Evolutionary conservation across 257 asterid genomes (phyloP).

Genomic region (Fraxinus quadrangulata): DNA sequence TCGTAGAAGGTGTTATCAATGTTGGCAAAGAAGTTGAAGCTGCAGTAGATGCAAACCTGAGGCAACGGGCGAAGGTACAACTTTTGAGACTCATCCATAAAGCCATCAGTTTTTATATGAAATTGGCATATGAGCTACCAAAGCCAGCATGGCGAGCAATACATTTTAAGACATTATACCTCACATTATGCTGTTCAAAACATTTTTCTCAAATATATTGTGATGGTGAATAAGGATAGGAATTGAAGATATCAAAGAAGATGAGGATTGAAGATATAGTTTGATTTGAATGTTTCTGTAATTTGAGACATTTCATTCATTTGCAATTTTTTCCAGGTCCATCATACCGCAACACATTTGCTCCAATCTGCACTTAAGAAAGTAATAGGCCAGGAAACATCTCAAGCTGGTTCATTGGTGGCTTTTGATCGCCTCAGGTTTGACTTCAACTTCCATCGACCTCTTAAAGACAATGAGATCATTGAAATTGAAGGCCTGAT

Average conservation of each 20-base stretch:
- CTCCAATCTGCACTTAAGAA: conserved; percentile 92
- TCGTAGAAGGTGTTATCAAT: conserved; percentile 62
- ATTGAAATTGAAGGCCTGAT: conserved; percentile 72
- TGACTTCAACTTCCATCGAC: conserved; percentile 86
- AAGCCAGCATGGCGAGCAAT: background rate
- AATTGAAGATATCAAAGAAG: too few species aligned
- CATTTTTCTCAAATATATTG: background rate
- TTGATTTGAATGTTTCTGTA: background rate
- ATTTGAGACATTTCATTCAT: conserved; percentile 9
- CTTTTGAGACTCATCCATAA: conserved; percentile 5
- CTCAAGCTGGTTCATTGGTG: conserved; percentile 97
- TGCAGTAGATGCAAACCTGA: conserved; percentile 70
- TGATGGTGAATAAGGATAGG: too few species aligned
- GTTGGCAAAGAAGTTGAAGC: conserved; percentile 88
- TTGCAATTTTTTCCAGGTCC: conserved; percentile 54
- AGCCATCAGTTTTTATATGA: background rate
- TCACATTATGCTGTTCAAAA: background rate
- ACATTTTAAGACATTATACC: background rate
- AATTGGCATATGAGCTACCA: background rate
- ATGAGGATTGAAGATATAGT: too few species aligned
- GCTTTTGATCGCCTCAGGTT: conserved; percentile 90
- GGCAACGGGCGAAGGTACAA: conserved; percentile 87
- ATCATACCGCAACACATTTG: conserved; percentile 94
- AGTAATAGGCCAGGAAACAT: conserved; percentile 86
- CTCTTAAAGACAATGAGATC: conserved; percentile 71